Evolutionary conservation across 2,329 filamentous ascomycete species (phyloP), one percentile per base, ranked within the genome.

Genomic region (Calonectria pseudoturangicola): DNA sequence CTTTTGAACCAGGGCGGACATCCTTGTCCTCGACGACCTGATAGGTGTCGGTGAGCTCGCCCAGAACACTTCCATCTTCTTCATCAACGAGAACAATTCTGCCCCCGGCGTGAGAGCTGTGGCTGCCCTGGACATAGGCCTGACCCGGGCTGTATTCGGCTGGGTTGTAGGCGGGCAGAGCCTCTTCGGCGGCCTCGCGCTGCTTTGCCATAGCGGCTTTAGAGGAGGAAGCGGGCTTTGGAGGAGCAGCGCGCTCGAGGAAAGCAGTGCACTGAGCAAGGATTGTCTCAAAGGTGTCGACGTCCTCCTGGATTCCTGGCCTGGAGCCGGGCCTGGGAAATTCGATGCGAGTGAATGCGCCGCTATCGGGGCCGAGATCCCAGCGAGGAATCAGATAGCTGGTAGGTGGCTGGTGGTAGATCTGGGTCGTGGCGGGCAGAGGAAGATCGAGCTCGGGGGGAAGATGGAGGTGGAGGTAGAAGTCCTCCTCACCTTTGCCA

Each of bases 211-310:
- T 81, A 36, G 81, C 77, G 7, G 82, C 82, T 77, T 85, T 81
- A 73, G 82, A 77, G 73, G 77, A 79, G 36, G 81, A 78, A 73
- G 77, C 78, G 33, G 81, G 73, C 74, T 84, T 86, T 12, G 90
- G 92, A 8, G 94, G 92, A 48, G 92, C 88, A 12, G 94, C 93
- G 54, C 95, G 92, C 84, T 98, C 96, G 5, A 98, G 90, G 83
- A 99, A 98, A 2, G 96, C 95, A 2, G 96, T 98, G 84, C 96
- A 98, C 85, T 98, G 95, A n/a, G 96, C 96, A 64, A 98, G 89
- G 76, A 98, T 98, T 3, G 96, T 98, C 87, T 98, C 96, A 81
- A 98, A 98, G 0, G 96, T 98, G 82, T 98, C 95, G 50, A 98
- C 89, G 83, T 98, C 96, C 82, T 98, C 96, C 83, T 98, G 95